Evolutionary conservation across 805 yeast genomes (phyloP).

Genomic region (Lipomyces orientalis): DNA sequence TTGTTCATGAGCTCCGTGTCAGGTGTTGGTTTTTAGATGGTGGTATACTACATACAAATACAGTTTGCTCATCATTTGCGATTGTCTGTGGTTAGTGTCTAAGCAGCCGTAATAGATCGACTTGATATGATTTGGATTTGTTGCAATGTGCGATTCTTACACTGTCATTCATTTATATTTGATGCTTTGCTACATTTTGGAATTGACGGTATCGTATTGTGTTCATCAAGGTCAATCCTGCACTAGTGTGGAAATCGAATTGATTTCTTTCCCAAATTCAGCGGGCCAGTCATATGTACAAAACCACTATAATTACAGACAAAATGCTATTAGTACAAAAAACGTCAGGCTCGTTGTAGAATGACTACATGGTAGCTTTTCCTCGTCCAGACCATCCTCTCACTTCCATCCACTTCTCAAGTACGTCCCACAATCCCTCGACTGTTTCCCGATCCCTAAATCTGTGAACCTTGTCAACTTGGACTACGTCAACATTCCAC

Average conservation of each 20-base stretch:
- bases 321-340: background rate
- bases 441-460: constrained; percentile 89
- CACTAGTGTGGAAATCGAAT: background rate
- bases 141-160: background rate
- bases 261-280: background rate
- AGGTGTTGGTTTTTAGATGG: background rate
- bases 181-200: background rate
- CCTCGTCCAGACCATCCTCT: constrained; percentile 57
- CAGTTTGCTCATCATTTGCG: background rate
- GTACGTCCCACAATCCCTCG: constrained; percentile 80
- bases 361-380: background rate
- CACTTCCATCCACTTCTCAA: constrained; percentile 73
- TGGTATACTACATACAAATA: background rate
- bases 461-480: constrained; percentile 68
- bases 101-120: background rate
- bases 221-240: background rate
- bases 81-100: background rate
- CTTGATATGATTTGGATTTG: background rate
- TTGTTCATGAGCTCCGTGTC: background rate
- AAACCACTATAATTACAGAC: constrained; percentile 1
- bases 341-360: background rate
- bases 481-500: constrained; percentile 87
- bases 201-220: background rate
- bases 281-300: background rate
- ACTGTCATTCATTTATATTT: background rate